Evolutionary conservation across 805 yeast species (phyloP), one percentile per base, ranked within the genome.

Genomic region (Limtongia smithiae): DNA sequence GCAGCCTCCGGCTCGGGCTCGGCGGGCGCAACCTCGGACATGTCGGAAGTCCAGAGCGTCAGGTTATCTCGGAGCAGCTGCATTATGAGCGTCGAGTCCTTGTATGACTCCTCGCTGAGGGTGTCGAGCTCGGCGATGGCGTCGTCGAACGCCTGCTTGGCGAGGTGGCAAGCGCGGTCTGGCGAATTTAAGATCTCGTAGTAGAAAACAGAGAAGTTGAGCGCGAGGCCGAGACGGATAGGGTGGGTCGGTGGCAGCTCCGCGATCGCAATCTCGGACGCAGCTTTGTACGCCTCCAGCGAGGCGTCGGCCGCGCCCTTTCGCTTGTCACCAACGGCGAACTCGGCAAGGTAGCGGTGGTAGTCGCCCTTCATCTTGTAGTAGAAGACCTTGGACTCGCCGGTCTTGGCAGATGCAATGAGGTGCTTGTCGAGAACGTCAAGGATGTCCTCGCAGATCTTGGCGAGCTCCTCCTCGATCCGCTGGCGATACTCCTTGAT

Each of bases 361-460:
- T 91, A 91, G 73, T 91, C 98, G 79, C 97, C 98, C 78, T 91
- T 91, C 97, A 91, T 91, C 81, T 91, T 91, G 77, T 87, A 89
- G 80, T 91, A 91, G 74, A 91, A 91, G 49, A 91, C 97, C 79
- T 91, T 89, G 44, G 96, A 89, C 75, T 93, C 98, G 66, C 97
- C 97, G 60, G 95, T 81, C 69, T 84, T 87, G 57, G 97, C 97
- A 57, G 91, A 78, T 61, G 96, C 90, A 65, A 91, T 88, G 71
- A 91, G 82, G 71, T 89, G 94, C 65, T 85, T 78, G 60, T 88
- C 82, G 68, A 93, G 80, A 56, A 91, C 96, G 36, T 82, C 75
- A 66, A 93, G 76, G 65, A 93, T 90, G 70, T 90, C 97, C 66
- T 88, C 94, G 73, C 97, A 89, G 67, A 91, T 90, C 70, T 84